Percentiles rank a stretch among this genome's conserved stretches.
Evolutionary conservation across 2,329 filamentous ascomycete species (phyloP).

Genomic region (Colletotrichum plurivorum): DNA sequence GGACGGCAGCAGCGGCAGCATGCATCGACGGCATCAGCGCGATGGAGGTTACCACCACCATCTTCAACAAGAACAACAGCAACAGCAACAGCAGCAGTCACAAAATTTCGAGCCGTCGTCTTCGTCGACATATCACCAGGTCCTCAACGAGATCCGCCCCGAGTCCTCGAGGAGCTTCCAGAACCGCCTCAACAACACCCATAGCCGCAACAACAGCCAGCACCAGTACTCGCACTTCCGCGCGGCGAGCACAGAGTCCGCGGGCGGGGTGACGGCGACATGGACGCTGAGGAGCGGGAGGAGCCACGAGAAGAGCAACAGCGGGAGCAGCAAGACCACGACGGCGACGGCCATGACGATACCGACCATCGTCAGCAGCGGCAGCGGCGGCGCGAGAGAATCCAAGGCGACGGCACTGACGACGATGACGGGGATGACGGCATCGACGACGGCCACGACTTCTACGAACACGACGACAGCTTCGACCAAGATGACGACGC

Average conservation of each 20-base stretch:
- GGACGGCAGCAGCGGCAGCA: neutral
- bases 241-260: slow-evolving; percentile 23
- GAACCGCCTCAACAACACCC: neutral
- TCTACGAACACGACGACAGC: neutral
- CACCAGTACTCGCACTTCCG: neutral
- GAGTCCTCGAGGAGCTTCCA: slow-evolving; percentile 31
- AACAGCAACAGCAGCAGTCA: neutral
- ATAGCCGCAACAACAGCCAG: neutral
- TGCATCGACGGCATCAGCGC: no score
- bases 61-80: slow-evolving; percentile 9
- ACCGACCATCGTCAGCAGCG: slow-evolving; percentile 2
- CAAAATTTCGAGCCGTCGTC: slow-evolving; percentile 1
- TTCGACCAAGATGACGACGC: neutral
- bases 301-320: slow-evolving; percentile 34
- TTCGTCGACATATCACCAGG: slow-evolving; percentile 27
- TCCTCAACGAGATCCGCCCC: slow-evolving; percentile 25
- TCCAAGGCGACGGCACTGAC: no score
- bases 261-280: neutral
- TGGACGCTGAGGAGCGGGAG: slow-evolving; percentile 15
- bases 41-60: neutral
- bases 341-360: slow-evolving; percentile 12
- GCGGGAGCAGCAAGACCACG: slow-evolving; percentile 29
- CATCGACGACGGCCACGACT: slow-evolving; percentile 1
- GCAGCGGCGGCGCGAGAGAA: slow-evolving; percentile 5
- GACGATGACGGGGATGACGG: neutral